Evolutionary conservation across 305 asterid species (phyloP).

Genomic region (Fraxinus paxiana): DNA sequence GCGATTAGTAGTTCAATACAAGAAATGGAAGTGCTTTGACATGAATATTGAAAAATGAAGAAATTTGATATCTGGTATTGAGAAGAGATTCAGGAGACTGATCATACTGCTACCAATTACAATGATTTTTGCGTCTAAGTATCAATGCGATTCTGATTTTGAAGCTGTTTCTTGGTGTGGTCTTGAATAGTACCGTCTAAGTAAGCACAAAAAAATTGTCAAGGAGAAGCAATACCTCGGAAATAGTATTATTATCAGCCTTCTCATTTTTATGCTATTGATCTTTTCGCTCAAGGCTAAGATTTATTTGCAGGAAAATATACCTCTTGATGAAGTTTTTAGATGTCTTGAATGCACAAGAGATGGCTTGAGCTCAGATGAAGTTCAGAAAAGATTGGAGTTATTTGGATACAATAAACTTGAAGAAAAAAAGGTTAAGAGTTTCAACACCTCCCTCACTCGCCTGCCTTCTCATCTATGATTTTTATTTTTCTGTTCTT

Average conservation of each 20-base stretch:
- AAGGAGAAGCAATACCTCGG: neutral
- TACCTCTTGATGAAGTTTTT: slow-evolving; percentile 51
- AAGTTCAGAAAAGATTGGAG: slow-evolving; percentile 38
- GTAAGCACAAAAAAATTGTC: neutral
- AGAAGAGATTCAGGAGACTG: neutral
- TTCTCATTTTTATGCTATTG: neutral
- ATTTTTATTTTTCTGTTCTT: neutral
- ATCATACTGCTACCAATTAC: neutral
- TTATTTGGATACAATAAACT: slow-evolving; percentile 52
- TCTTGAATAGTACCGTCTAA: neutral
- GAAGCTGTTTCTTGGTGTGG: neutral
- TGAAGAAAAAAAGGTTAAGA: slow-evolving; percentile 45
- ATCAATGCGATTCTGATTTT: neutral
- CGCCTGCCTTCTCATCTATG: neutral
- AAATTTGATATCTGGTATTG: neutral
- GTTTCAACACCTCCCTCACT: neutral
- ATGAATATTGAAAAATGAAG: neutral
- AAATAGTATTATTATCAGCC: neutral
- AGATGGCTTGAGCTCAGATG: slow-evolving; percentile 39
- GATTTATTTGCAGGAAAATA: slow-evolving; percentile 37
- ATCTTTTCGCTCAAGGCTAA: neutral
- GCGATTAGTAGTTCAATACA: neutral
- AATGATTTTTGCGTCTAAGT: neutral
- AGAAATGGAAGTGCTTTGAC: neutral
- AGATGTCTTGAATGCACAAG: slow-evolving; percentile 35